These are phyloP conservation scores for Citrus australasica DNA, from an alignment of 345 rosid genomes.

Conservation along the genomic window DNA sequence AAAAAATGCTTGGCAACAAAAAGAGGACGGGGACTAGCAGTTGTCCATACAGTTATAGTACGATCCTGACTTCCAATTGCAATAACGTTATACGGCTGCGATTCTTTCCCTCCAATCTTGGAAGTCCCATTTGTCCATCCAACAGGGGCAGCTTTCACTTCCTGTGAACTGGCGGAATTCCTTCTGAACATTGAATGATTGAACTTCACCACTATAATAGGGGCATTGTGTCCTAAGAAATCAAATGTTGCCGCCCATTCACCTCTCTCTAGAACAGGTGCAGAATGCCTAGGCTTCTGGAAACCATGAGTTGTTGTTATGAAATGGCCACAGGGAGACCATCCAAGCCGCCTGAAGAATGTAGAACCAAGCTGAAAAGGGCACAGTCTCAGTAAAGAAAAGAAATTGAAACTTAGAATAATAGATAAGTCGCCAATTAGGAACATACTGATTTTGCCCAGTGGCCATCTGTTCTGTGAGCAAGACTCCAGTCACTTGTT, in stretches of 20 bases:
- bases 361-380: conserved; percentile 88
- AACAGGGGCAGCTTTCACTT: conserved; percentile 46
- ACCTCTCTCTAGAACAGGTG: conserved; percentile 97
- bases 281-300: conserved; percentile 99
- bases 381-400: conserved; percentile 21
- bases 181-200: conserved; percentile 94
- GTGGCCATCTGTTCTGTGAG: conserved; percentile 92
- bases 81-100: conserved; percentile 85
- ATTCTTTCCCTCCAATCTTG: conserved; percentile 77
- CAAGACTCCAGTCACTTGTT: conserved; percentile 98
- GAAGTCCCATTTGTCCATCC: conserved; percentile 91
- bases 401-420: conserved; percentile 3
- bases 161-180: conserved; percentile 46
- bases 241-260: conserved; percentile 99
- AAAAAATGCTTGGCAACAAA: conserved; percentile 99
- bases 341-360: conserved; percentile 97
- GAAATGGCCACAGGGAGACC: conserved; percentile 99
- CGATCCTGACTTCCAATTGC: conserved; percentile 99
- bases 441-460: conserved; percentile 94
- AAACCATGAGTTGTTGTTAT: conserved; percentile 97
- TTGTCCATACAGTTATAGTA: conserved; percentile 98
- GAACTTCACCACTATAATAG: conserved; percentile 89
- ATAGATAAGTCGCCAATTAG: neutral
- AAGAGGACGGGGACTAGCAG: conserved; percentile 94
- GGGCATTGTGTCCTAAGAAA: conserved; percentile 98